Evolutionary conservation across 345 rosid species (phyloP), one percentile per base, ranked within the genome.

Genomic region (Euphorbia lathyris): DNA sequence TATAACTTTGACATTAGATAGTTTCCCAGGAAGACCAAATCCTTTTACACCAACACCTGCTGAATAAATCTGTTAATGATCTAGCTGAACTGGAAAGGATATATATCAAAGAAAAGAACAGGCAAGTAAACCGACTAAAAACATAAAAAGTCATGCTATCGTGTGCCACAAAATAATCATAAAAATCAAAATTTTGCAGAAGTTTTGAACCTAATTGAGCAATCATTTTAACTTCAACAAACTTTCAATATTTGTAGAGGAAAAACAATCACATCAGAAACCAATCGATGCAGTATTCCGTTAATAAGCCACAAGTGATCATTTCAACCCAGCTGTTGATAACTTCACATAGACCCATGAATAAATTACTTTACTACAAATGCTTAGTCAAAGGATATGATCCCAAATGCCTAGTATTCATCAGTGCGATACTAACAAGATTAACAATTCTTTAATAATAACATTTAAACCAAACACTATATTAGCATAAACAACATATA

Each of bases 1-100:
- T 27, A 90, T 52, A 77, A 92, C 93, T 84, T 90, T 88, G 72
- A 83, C 81, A 69, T 86, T 88, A 23, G 98, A 86, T 72, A 81
- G 65, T 79, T 86, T 90, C 70, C 92, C 94, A 7, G 86, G 76
- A 53, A 75, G 70, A 60, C 87, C 90, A 81, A 87, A 77, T 27
- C 77, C 88, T 29, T 77, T 82, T 4, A 59, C 71, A 23, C 78
- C 80, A 32, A 83, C 25, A 73, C 83, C 87, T 81, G 80, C 73
- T 48, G 71, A 55, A 69, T n/a, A 9, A 38, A 76, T 55, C 30
- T 7, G 60, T 43, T 45, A 71, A 29, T 52, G 58, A 70, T n/a
- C 40, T 45, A 45, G 25, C 59, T 14, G 0, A 69, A 45, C 19
- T 7, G 9, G 8, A 7, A 48, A 29, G 30, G 45, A 50, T 55